Base-by-base conservation (phyloP, 2,329 filamentous ascomycete genomes). In the Xylariales sp. region DNA sequence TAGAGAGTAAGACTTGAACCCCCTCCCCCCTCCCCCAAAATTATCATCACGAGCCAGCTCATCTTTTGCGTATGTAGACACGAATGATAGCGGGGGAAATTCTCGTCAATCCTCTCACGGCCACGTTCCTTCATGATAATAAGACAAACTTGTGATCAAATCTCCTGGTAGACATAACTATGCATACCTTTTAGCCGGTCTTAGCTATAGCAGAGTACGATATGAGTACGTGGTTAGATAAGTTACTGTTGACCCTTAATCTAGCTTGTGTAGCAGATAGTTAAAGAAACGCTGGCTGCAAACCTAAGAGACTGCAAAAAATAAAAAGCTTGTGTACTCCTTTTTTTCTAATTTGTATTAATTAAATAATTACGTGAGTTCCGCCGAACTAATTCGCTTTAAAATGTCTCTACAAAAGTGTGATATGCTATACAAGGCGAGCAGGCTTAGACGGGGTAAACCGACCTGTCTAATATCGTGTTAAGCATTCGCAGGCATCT, bases 371-470 rank as follows among this genome's bases (percentile, higher is more conserved):
- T 28, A 48, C n/a, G 6, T 18, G 9, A 23, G 45, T 48, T 48
- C 23, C n/a, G 18, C 45, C 18, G 2, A 48, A 23, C 45, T 48
- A 23, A 8, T 2, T 28, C 30, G 49, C 32, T 60, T 62, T 10
- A 62, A 62, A 48, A 62, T 62, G 18, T 50, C n/a, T 30, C 55
- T 34, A 4, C 10, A 0, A 7, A 62, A 30, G 30, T 54, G 7
- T 54, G 5, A 54, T 54, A 54, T 54, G 16, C 46, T 16, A 46
- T 46, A 62, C 8, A 62, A 62, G 41, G 50, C 36, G n/a, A 62
- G 45, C 43, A 28, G 28, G 30, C 36, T 39, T 14, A 62, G 5
- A 46, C 10, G 12, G 16, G 12, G 5, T 48, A 2, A 7, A 10
- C 41, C 1, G 5, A 54, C 60, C 52, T 62, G 43, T 14, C 43